phyloP scores from a whole-genome alignment of 1,284 basidiomycete genomes.

The Rhodotorula sp. region DNA sequence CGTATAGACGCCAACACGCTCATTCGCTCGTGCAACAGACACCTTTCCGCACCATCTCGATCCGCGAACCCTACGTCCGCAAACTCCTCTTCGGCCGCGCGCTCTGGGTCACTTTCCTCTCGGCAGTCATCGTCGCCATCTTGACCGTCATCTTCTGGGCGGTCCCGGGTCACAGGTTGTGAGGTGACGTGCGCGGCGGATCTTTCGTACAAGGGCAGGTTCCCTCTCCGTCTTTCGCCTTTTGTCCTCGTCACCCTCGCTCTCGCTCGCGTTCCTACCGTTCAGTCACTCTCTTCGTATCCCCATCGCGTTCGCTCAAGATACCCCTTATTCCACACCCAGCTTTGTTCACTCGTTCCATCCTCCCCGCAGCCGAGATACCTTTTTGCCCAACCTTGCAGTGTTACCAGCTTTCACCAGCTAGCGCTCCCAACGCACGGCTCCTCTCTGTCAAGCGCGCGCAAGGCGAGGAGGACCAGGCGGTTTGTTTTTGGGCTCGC shows the following conservation, averaged over 20 bases:
- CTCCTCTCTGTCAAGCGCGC: too few relatives aligned
- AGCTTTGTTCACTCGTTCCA: too few relatives aligned
- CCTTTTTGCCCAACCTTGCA: too few relatives aligned
- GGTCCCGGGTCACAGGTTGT: conserved; percentile 83
- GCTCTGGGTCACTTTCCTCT: conserved; percentile 55
- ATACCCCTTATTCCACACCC: too few relatives aligned
- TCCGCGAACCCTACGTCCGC: conserved; percentile 88
- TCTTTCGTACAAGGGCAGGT: background rate
- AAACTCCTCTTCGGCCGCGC: conserved; percentile 82
- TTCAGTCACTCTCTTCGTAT: too few relatives aligned
- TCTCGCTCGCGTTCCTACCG: too few relatives aligned
- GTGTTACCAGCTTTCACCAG: too few relatives aligned
- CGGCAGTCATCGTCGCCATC: conserved; percentile 66
- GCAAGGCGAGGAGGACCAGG: background rate
- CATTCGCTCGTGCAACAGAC: conserved; percentile 47
- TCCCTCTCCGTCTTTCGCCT: background rate
- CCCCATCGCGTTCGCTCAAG: too few relatives aligned
- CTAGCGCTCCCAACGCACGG: too few relatives aligned
- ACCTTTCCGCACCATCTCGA: conserved; percentile 83
- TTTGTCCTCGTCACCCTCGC: background rate
- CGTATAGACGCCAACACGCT: conserved; percentile 12
- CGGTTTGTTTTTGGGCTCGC: background rate
- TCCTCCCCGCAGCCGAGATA: too few relatives aligned
- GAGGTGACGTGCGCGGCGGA: background rate
- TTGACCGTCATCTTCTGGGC: conserved; percentile 85